Evolutionary conservation across 1,284 basidiomycete species (phyloP), one percentile per base, ranked within the genome.

Genomic region (Heterobasidion occidentale): DNA sequence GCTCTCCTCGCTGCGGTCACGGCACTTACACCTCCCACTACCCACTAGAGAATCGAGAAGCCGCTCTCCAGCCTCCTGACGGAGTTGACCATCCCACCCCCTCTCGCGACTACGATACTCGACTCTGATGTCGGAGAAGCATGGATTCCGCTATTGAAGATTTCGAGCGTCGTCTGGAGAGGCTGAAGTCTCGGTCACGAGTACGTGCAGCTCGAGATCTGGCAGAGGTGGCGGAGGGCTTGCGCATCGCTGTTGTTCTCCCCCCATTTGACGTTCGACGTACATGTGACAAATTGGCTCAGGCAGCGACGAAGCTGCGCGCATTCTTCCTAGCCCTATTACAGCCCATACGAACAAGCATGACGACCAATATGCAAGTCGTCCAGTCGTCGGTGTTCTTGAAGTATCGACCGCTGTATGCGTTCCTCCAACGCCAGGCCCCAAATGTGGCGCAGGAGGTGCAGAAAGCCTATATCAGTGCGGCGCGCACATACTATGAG

Each of bases 281-380:
- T 51, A 46, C 51, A 33, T 45, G 20, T 20, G 14, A 36, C 51
- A 36, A 11, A 27, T 27, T 1, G 1, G 5, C 6, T 8, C 64
- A 94, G 92, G 91, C 91, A 44, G 85, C 93, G 2, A 87, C 86
- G 9, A 96, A 96, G 69, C 77, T 99, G 35, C 85, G 94, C n/a
- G 75, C 78, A 0, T 95, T 94, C 74, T 92, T 99, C 64, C 76
- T 94, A 12, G 78, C 84, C 1, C 74, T 97, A 6, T 80, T 98
- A 61, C 83, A 88, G 51, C 89, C 94, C 9, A 89, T 98, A 56
- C 84, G 87, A 53, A 75, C 74, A 20, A 94, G 85, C 59, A 88
- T 98, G 62, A 88, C 92, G 11, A 93, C 94, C 8, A 98, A 99
- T 67, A 83, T 98, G 73, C 92, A 94, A 64, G 86, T 98, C 49